Base-by-base conservation (phyloP, 2,329 filamentous ascomycete species). In the Grosmannia huntii region DNA sequence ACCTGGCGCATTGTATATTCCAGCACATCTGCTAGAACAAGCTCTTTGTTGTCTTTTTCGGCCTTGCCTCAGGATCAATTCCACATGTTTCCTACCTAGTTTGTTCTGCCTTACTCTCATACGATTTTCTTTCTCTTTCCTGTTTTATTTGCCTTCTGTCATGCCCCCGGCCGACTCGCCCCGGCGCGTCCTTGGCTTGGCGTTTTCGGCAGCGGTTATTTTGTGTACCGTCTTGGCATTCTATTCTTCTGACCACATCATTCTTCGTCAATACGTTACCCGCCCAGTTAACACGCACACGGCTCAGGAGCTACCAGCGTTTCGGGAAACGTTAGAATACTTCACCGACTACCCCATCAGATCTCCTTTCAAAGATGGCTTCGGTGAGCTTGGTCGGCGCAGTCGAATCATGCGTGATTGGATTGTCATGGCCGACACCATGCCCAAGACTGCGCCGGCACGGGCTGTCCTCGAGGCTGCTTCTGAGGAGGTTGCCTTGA, bases 371-470 rank as follows among this genome's bases (percentile, higher is more conserved):
- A 58, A 58, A 7, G 25, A 58, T 7, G 51, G 12, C 2, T 58
- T 58, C 38, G 56, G 56, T 16, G 51, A 53, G 51, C 50, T 58
- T 10, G 56, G 56, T 28, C 50, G 56, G 21, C 56, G 56, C 36
- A 49, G 25, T 9, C 50, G 50, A 9, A 21, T 58, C 27, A 21
- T 58, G 41, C 49, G 41, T 14, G 23, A 41, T 28, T 58, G 56
- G 56, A n/a, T 58, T 4, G 7, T 23, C 11, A 10, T n/a, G 28
- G 38, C 41, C 50, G 41, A 58, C 19, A 36, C 9, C 14, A 6
- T 58, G 51, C 41, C 41, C 2, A 14, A 9, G 28, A 19, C 38
- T 5, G 10, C 56, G 14, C 36, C 38, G 10, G 21, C 3, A 10
- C 50, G 56, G 28, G 0, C 16, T 3, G 21, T 14, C 9, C 25